Conservation (phyloP, 306 rosid species). For the Dalbergia cochinchinensis region DNA sequence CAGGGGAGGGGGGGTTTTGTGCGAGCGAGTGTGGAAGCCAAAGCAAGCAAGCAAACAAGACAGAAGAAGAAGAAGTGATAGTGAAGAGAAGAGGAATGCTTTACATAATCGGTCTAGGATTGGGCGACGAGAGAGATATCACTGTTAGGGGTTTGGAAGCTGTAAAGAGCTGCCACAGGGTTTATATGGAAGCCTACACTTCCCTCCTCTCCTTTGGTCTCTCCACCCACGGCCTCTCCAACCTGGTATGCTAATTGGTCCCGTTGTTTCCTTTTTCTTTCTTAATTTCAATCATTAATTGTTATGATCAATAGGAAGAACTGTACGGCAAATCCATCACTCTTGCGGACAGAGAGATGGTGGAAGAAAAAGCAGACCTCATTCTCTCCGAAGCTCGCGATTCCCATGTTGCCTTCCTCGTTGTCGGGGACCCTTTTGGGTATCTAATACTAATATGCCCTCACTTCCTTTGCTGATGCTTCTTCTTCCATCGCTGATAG, state of each 20-base stretch:
- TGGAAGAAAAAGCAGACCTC: constrained; percentile 73
- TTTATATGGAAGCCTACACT: constrained; percentile 90
- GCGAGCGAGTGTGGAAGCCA: too few relatives aligned
- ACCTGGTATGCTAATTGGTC: constrained; percentile 48
- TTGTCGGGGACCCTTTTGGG: constrained; percentile 69
- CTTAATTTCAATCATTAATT: background rate
- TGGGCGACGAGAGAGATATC: constrained; percentile 87
- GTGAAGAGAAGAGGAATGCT: constrained; percentile 50
- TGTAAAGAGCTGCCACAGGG: constrained; percentile 63
- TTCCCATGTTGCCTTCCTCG: constrained; percentile 56
- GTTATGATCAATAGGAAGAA: constrained; percentile 56
- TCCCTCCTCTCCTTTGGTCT: constrained; percentile 93
- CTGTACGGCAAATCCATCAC: constrained; percentile 75
- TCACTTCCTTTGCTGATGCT: background rate
- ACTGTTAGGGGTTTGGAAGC: constrained; percentile 90
- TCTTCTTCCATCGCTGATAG: too few relatives aligned
- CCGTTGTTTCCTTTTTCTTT: too few relatives aligned
- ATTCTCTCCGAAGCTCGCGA: constrained; percentile 54
- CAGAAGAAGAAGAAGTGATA: background rate
- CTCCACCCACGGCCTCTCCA: constrained; percentile 74
- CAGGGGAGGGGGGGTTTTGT: too few relatives aligned
- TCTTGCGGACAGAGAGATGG: constrained; percentile 90
- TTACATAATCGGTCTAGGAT: constrained; percentile 85
- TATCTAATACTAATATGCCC: background rate
- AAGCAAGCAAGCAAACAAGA: background rate